Evolutionary conservation across 768 basidiomycete species (phyloP), one percentile per base, ranked within the genome.

Genomic region (Pulveroboletus frians): DNA sequence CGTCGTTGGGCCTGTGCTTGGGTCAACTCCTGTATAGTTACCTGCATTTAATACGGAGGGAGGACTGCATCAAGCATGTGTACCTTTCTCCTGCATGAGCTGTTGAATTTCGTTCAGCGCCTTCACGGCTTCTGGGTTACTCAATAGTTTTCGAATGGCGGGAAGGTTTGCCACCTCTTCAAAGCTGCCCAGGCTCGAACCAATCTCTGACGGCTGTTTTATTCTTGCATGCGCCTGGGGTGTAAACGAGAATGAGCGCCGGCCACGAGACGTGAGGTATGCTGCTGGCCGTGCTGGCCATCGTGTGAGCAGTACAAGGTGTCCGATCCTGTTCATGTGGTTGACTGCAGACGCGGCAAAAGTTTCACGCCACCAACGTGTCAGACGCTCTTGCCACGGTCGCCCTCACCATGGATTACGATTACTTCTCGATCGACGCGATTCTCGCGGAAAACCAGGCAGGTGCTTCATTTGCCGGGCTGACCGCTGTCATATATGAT

Each of bases 391-490:
- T 26, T 17, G 11, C 7, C 37, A 14, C 29, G 18, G 27, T 8
- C 4, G 20, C 15, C 43, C 18, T 27, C 13, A 39, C 49, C 55
- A 94, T 93, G 92, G 89, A 94, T 51, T 76, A 85, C 61, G 91
- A 94, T 65, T 97, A 97, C 67, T 95, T 88, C 67, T 92, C 89
- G 0, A 79, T 95, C 46, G 89, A 93, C 50, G 80, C 89, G 5
- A 95, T 97, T 57, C 78, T 95, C 21, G 88, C 92, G 14, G 91
- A 92, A 62, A 94, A 94, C 62, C 91, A 92, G 76, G 89, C 83
- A 56, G 34, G 66, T 50, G 14, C 8, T 20, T 27, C 35, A 13
- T 37, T 18, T 13, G 43, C 23, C n/a, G 35, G 14, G 15, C 20
- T 6, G 45, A 20, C 18, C 17, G 18, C 14, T 17, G 20, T 17